These are phyloP conservation scores for Eustoma russellianum DNA, from an alignment of 257 asterid genomes.

Conservation along the genomic window DNA sequence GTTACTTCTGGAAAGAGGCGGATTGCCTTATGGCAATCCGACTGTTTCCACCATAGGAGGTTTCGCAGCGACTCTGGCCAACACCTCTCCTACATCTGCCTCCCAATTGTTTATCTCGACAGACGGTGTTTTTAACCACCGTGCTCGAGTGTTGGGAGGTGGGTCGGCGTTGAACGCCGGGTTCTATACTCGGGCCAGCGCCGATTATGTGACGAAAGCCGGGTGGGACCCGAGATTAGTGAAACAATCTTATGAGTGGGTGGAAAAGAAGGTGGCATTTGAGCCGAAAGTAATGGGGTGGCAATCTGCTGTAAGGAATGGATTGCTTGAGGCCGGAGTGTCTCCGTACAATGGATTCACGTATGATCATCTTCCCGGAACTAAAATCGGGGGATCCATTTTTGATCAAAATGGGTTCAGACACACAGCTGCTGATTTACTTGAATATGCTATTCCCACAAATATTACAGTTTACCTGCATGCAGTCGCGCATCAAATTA, in stretches of 20 bases:
- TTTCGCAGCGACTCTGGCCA: conserved; percentile 23
- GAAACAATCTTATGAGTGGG: conserved; percentile 63
- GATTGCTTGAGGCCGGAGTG: conserved; percentile 52
- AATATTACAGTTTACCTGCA: conserved; percentile 38
- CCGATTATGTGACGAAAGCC: conserved; percentile 13
- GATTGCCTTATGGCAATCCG: conserved; percentile 57
- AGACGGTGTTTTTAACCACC: conserved; percentile 75
- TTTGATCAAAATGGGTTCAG: conserved; percentile 57
- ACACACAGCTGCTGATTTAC: conserved; percentile 74
- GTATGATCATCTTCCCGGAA: conserved; percentile 54
- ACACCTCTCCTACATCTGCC: conserved; percentile 47
- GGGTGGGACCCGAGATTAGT: conserved; percentile 57
- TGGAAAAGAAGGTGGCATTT: conserved; percentile 61
- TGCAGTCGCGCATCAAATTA: conserved; percentile 45
- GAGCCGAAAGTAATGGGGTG: conserved; percentile 38
- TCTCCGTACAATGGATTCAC: conserved; percentile 44
- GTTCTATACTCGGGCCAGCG: conserved; percentile 54
- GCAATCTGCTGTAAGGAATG: conserved; percentile 69
- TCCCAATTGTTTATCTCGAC: conserved; percentile 64
- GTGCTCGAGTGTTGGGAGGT: conserved; percentile 72
- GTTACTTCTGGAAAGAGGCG: conserved; percentile 67
- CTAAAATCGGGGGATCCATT: conserved; percentile 62
- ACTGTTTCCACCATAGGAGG: conserved; percentile 34
- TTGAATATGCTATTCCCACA: conserved; percentile 50
- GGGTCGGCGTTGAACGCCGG: conserved; percentile 78